These are phyloP conservation scores for Paecilomyces formosus DNA, from an alignment of 2,329 filamentous ascomycete genomes.

Conservation along the genomic window DNA sequence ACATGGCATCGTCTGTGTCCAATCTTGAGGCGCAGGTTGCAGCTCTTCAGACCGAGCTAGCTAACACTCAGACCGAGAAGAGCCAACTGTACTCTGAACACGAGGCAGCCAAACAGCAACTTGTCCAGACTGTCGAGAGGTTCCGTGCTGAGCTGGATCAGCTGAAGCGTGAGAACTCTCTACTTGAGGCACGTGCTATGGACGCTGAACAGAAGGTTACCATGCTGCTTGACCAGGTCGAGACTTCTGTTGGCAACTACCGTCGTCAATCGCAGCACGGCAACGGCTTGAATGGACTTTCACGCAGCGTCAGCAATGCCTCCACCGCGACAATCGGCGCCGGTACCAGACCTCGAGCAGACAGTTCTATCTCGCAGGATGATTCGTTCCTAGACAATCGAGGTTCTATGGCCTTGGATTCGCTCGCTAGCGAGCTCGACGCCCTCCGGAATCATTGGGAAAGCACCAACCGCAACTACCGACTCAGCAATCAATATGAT, in stretches of 20 bases:
- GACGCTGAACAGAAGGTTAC: constrained; percentile 93
- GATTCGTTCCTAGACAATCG: constrained; percentile 44
- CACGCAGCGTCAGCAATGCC: constrained; percentile 48
- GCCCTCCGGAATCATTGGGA: constrained; percentile 89
- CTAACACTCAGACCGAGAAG: constrained; percentile 59
- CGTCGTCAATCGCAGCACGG: constrained; percentile 60
- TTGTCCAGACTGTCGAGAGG: constrained; percentile 48
- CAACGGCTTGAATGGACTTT: constrained; percentile 30
- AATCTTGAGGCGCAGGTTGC: constrained; percentile 66
- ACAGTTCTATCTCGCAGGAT: constrained; percentile 37
- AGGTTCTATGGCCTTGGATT: constrained; percentile 71
- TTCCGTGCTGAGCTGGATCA: constrained; percentile 66
- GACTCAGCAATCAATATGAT: constrained; percentile 81
- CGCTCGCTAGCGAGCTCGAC: constrained; percentile 85
- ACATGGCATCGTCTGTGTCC: constrained; percentile 57
- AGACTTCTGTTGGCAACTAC: constrained; percentile 89
- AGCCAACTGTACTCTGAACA: constrained; percentile 54
- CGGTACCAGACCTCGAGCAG: constrained; percentile 26
- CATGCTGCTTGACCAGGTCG: constrained; percentile 87
- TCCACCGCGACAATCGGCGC: constrained; percentile 41
- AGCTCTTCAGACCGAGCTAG: constrained; percentile 62
- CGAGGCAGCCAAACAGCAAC: constrained; percentile 48
- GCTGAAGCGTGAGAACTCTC: constrained; percentile 71
- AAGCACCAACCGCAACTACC: constrained; percentile 89
- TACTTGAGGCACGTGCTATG: constrained; percentile 73